phyloP scores from a whole-genome alignment of 768 basidiomycete genomes.

The Suillus clintonianus region DNA sequence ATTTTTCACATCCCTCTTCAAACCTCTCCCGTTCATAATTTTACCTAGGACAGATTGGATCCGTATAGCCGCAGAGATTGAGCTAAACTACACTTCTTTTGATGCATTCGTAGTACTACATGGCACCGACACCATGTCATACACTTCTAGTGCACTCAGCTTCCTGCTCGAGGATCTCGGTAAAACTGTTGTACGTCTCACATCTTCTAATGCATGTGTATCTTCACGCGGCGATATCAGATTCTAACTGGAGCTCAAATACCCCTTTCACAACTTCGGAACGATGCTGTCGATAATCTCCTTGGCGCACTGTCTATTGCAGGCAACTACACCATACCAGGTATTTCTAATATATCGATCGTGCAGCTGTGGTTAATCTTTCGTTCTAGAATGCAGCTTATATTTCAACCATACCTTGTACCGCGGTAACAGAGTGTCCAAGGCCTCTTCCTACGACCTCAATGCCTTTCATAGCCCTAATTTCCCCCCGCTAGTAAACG shows the following conservation, averaged over 20 bases:
- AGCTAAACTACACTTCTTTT: constrained; percentile 82
- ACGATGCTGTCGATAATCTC: constrained; percentile 92
- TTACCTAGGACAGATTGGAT: constrained; percentile 70
- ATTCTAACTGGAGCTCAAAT: constrained; percentile 94
- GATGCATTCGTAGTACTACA: constrained; percentile 92
- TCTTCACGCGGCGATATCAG: constrained; percentile 36
- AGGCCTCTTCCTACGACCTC: constrained; percentile 79
- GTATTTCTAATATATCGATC: constrained; percentile 36
- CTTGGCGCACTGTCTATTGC: constrained; percentile 88
- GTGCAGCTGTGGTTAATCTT: not conserved
- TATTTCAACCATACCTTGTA: constrained; percentile 91
- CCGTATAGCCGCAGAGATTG: constrained; percentile 87
- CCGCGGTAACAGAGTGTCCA: constrained; percentile 84
- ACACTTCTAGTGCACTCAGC: constrained; percentile 84
- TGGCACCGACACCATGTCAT: constrained; percentile 92
- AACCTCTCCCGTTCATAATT: constrained; percentile 4
- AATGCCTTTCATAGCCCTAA: constrained; percentile 87
- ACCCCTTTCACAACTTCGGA: constrained; percentile 86
- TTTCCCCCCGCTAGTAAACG: constrained; percentile 79
- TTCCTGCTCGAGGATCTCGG: constrained; percentile 93
- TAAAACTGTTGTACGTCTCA: constrained; percentile 72
- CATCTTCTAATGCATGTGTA: not conserved
- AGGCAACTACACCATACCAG: constrained; percentile 90
- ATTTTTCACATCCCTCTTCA: constrained; percentile 4
- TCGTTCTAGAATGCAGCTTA: constrained; percentile 68